Evolutionary conservation across 2,329 filamentous ascomycete species (phyloP), one percentile per base, ranked within the genome.

Genomic region (Thelonectria discophora): DNA sequence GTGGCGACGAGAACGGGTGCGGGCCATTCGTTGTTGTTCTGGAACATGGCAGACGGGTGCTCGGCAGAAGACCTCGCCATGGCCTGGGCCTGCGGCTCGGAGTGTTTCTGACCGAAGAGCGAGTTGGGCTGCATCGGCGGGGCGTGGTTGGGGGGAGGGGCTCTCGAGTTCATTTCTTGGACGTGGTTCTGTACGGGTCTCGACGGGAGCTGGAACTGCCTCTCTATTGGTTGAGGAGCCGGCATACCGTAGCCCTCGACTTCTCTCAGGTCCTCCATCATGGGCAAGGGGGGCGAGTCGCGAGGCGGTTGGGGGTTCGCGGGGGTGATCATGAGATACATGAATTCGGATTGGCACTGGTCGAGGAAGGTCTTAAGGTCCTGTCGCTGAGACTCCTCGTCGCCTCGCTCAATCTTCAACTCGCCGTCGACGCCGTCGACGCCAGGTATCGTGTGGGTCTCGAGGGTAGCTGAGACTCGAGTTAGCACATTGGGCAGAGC

Each of bases 281-380:
- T 78, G 10, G 85, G 85, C 11, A 87, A 73, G 2, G 82, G 84
- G 5, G 85, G 84, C 2, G 86, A 87, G 21, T 89, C 87, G 73
- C 87, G 82, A n/a, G 87, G 87, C 1, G 87, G 87, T 43, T 84
- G 77, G 3, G 87, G 87, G 73, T 90, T 90, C 42, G 87, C 87
- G 1, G 87, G 87, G 0, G 87, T 86, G 52, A 88, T 83, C 87
- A 90, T 88, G 13, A 90, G 80, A 69, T 90, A 90, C 64, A 87
- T 88, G 62, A 90, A 88, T 71, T 90, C 87, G 66, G 84, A 82
- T 74, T 88, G 82, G 74, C 87, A 88, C 71, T 88, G 86, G 65
- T 89, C 87, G 64, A 89, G 80, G 72, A 89, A 89, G 11, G 78
- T 78, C 74, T 86, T 87, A 50, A 89, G 78, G 58, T 86, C 84